Conservation (phyloP, 441 rosid genomes). For the Erysimum pusillum region DNA sequence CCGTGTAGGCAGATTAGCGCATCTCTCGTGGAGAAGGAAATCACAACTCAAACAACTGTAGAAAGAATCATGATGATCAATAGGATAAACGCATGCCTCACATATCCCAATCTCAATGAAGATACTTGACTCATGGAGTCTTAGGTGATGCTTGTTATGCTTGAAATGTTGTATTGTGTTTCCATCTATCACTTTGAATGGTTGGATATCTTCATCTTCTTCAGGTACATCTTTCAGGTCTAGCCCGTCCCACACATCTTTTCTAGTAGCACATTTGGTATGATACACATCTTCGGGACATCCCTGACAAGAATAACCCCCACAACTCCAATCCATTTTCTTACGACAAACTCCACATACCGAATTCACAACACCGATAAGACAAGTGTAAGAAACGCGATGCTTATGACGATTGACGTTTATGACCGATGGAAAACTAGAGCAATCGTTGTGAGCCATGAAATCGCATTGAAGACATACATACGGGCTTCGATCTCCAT, state of each 20-base stretch:
- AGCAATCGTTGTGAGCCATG: slow-evolving; percentile 23
- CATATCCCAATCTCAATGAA: neutral
- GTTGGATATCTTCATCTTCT: slow-evolving; percentile 19
- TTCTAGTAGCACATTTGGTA: slow-evolving; percentile 18
- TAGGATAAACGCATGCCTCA: slow-evolving; percentile 2
- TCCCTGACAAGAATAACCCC: slow-evolving; percentile 10
- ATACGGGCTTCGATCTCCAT: slow-evolving; percentile 44
- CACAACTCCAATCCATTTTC: slow-evolving; percentile 21
- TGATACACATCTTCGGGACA: slow-evolving; percentile 20
- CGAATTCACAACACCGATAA: neutral
- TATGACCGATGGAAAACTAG: slow-evolving; percentile 21
- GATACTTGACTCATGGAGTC: neutral
- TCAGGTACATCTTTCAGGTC: neutral
- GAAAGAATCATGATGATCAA: neutral
- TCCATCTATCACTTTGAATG: slow-evolving; percentile 7
- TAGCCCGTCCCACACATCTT: neutral
- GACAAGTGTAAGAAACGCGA: slow-evolving; percentile 11
- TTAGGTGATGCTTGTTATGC: slow-evolving; percentile 8
- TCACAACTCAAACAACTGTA: slow-evolving; percentile 14
- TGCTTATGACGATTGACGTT: slow-evolving; percentile 30
- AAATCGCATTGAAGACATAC: slow-evolving; percentile 41
- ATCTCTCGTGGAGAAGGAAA: slow-evolving; percentile 24
- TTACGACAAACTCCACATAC: slow-evolving; percentile 12
- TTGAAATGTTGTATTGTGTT: slow-evolving; percentile 9
- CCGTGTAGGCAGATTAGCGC: neutral